Evolutionary conservation across 345 rosid species (phyloP).

Genomic region (Acer saccharum): DNA sequence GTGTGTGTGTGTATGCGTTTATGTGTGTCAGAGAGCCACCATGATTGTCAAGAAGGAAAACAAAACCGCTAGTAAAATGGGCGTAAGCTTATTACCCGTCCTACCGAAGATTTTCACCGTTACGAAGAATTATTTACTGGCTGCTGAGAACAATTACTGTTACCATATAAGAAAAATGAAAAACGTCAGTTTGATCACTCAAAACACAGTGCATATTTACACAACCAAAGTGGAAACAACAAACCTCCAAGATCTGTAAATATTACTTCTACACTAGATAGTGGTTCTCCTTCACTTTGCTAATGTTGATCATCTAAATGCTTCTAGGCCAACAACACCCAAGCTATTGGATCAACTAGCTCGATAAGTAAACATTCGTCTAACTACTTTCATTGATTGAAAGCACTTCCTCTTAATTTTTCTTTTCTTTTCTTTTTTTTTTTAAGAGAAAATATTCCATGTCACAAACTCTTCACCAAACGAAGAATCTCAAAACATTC

Average conservation of each 20-base stretch:
- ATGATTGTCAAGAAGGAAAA: neutral
- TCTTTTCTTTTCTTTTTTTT: neutral
- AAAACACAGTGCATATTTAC: conserved; percentile 23
- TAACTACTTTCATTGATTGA: neutral
- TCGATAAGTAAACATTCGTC: conserved; percentile 5
- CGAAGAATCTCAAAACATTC: conserved; percentile 16
- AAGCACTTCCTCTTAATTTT: conserved; percentile 10
- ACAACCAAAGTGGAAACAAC: conserved; percentile 11
- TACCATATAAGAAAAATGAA: too few species aligned
- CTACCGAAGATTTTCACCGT: too few species aligned
- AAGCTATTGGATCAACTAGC: neutral
- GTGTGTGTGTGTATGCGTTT: neutral
- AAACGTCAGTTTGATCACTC: neutral
- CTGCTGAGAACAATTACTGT: too few species aligned
- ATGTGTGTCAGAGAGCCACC: neutral
- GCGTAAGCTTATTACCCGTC: too few species aligned
- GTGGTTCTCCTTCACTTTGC: neutral
- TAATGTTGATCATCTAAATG: conserved; percentile 20
- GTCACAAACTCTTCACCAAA: conserved; percentile 14
- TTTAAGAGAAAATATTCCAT: neutral
- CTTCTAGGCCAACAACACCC: conserved; percentile 13
- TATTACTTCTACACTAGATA: neutral
- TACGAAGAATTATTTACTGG: too few species aligned
- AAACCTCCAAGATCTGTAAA: conserved; percentile 3
- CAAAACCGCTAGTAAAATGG: too few species aligned